Percentiles rank a stretch among this genome's conserved stretches.
Evolutionary conservation across 2,329 filamentous ascomycete genomes (phyloP).

Genomic region (Nemania sp.): DNA sequence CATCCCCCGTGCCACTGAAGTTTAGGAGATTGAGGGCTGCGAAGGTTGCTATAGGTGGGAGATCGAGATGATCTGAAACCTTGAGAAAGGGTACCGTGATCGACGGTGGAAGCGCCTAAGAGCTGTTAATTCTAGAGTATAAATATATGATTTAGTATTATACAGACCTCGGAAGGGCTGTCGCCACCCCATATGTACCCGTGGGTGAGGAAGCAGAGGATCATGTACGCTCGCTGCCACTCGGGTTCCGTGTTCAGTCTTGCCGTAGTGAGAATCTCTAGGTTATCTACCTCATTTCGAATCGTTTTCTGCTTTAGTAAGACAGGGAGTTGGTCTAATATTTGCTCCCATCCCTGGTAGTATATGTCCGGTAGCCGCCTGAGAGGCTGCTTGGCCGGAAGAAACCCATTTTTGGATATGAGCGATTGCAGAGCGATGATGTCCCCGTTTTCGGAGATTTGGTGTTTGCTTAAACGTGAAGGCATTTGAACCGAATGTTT

Average conservation of each 20-base stretch:
- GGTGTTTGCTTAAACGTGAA: slow-evolving; percentile 2
- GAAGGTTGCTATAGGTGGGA: slow-evolving; percentile 90
- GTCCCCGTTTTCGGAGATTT: background rate
- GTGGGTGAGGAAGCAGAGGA: slow-evolving; percentile 70
- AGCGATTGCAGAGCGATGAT: slow-evolving; percentile 53
- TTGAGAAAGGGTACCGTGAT: slow-evolving; percentile 77
- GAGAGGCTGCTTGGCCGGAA: slow-evolving; percentile 63
- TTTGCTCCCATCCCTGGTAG: slow-evolving; percentile 68
- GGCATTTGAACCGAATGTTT: slow-evolving; percentile 5
- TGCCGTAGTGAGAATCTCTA: slow-evolving; percentile 62
- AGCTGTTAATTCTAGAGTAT: too few species aligned
- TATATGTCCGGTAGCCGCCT: slow-evolving; percentile 62
- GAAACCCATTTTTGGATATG: slow-evolving; percentile 61
- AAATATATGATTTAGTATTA: background rate
- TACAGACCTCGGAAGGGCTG: slow-evolving; percentile 67
- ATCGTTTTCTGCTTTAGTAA: slow-evolving; percentile 64
- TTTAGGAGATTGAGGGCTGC: slow-evolving; percentile 90
- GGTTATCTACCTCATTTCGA: slow-evolving; percentile 56
- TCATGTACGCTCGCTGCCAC: slow-evolving; percentile 70
- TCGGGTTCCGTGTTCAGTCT: slow-evolving; percentile 62
- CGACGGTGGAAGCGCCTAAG: slow-evolving; percentile 68
- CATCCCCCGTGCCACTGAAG: slow-evolving; percentile 54
- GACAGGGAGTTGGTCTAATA: slow-evolving; percentile 63
- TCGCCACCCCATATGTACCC: slow-evolving; percentile 89
- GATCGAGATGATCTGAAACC: slow-evolving; percentile 72